Evolutionary conservation across 2,329 filamentous ascomycete species (phyloP), one percentile per base, ranked within the genome.

Genomic region (Epichloe hybrida): DNA sequence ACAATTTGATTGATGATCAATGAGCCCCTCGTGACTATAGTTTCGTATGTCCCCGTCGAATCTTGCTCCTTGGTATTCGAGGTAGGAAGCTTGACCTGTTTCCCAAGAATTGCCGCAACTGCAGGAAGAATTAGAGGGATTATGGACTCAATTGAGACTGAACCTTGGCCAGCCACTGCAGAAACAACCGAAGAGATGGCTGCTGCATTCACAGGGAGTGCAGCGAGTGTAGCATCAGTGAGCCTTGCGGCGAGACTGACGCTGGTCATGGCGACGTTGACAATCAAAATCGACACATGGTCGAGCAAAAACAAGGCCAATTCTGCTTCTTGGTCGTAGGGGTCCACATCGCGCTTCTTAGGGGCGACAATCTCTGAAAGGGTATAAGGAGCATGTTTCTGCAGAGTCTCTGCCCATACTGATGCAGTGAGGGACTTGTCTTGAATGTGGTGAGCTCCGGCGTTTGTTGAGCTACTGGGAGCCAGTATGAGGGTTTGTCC

Each of bases 91-190:
- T 55, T 45, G 13, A 54, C 23, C 3, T 44, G 38, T 39, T 51
- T 50, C 2, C 57, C 57, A 6, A 60, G 38, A 20, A 52, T 55
- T 6, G 48, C 46, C 7, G 58, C 54, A 35, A 61, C 45, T 13
- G 59, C 59, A 27, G 58, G 58, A 43, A 62, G 52, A 12, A 62
- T 48, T 2, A 60, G 37, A 5, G 60, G 58, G 3, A 62, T 50
- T 5, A 56, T 34, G 2, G 54, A 50, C 8, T 53, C 34, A 7
- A 51, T 17, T 1, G 50, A 47, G 2, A 52, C 41, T 13, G 59
- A 58, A 3, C 23, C 38, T 23, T 59, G 47, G 12, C 34, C 39
- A 17, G 57, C 55, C 12, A 58, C 46, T n/a, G 52, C 44, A 11
- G 55, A 51, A 38, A 61, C 39, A 17, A 50, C 43, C 1, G 56